Evolutionary conservation across 768 basidiomycete genomes (phyloP), one percentile per base, ranked within the genome.

Genomic region (Lentinula aciculospora): DNA sequence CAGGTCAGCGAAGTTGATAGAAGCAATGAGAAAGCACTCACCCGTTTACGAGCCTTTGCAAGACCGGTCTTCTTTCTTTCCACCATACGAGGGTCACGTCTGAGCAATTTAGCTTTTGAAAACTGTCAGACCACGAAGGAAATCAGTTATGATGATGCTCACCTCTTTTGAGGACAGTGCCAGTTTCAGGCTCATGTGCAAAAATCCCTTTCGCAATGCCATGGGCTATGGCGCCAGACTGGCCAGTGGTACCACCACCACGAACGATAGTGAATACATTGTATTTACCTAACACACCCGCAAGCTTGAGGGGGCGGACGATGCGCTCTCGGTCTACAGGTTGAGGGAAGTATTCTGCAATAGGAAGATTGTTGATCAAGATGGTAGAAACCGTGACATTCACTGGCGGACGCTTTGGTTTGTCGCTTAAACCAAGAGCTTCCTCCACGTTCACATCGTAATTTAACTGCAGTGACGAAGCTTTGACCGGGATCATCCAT

Each of bases 51-150:
- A 59, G 96, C 94, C 77, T 97, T 97, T 59, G 89, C 84, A 66
- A 84, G 71, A 58, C 92, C 92, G 15, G 96, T 92, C 82, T 99
- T 99, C 77, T 99, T 99, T 65, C 96, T 81, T 74, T 99, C 96
- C 29, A 97, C 95, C 92, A 96, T 92, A 72, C 97, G 88, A 46
- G 94, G 93, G 77, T 99, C 96, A 65, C 95, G 85, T 69, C 85
- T 84, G 58, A 93, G 72, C 47, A 95, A 75, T 76, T 92, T 88
- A 59, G 91, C 95, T 97, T 67, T 0, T 61, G 8, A 58, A 61
- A 48, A 61, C 53, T 15, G 29, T 53, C 56, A 34, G 62, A 58
- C 54, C 28, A 54, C 27, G n/a, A 58, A 47, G 15, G 46, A 25
- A 60, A 13, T 60, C 48, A 10, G 25, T 39, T n/a, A 37, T 59